These are phyloP conservation scores for Colletotrichum theobromicola DNA, from an alignment of 2,329 filamentous ascomycete species.

Conservation along the genomic window DNA sequence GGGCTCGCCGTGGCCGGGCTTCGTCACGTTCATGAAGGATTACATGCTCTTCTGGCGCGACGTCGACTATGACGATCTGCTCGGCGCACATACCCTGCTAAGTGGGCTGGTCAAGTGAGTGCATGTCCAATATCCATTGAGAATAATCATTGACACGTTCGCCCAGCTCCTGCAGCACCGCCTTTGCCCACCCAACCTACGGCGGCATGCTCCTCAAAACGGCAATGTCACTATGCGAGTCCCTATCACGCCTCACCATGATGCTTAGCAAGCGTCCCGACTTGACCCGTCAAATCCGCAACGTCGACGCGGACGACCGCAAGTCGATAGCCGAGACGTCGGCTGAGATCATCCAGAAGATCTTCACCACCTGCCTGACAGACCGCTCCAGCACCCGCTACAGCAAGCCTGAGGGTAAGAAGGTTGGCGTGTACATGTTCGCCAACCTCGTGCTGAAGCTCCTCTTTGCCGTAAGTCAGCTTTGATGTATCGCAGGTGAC, in stretches of 20 bases:
- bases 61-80: conserved; percentile 75
- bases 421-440: conserved; percentile 87
- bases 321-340: conserved; percentile 85
- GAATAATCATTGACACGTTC: background rate
- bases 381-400: conserved; percentile 74
- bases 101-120: conserved; percentile 76
- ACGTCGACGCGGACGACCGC: conserved; percentile 70
- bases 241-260: conserved; percentile 83
- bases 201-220: conserved; percentile 84
- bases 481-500: background rate
- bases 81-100: conserved; percentile 77
- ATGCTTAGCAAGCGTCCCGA: conserved; percentile 82
- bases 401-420: conserved; percentile 80
- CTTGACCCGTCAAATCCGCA: conserved; percentile 70
- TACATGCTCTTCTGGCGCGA: conserved; percentile 85
- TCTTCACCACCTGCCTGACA: conserved; percentile 88
- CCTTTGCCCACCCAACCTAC: conserved; percentile 78
- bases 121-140: background rate
- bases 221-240: conserved; percentile 80
- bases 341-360: conserved; percentile 87
- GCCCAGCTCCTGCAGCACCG: conserved; percentile 78
- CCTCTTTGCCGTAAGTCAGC: conserved; percentile 73
- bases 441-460: conserved; percentile 90
- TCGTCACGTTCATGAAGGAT: conserved; percentile 79
- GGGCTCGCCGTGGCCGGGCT: conserved; percentile 75